Percentiles rank a stretch among this genome's conserved stretches.
Evolutionary conservation across 2,329 filamentous ascomycete species (phyloP).

Genomic region (Graphiopsis chlorocephala): DNA sequence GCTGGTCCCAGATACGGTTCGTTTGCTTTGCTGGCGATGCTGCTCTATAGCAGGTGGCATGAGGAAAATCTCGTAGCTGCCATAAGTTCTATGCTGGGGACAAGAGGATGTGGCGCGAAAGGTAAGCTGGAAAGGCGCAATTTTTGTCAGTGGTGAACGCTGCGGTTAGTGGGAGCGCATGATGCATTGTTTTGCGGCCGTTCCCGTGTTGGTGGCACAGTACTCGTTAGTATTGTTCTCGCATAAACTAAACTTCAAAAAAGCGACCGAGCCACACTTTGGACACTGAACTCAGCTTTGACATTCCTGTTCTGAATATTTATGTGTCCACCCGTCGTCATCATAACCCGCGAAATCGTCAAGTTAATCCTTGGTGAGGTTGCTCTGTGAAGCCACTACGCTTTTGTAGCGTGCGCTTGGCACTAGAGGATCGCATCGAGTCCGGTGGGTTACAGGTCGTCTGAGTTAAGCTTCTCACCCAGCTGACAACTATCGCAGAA

Average conservation of each 20-base stretch:
- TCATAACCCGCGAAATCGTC: slow-evolving; percentile 28
- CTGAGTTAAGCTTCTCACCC: not conserved
- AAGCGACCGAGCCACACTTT: not conserved
- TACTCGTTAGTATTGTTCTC: slow-evolving; percentile 32
- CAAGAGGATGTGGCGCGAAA: not conserved
- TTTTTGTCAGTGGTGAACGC: not conserved
- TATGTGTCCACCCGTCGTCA: slow-evolving; percentile 32
- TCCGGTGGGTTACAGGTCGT: not conserved
- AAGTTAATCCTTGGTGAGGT: slow-evolving; percentile 26
- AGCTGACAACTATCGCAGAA: slow-evolving; percentile 1
- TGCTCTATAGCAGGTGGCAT: slow-evolving; percentile 19
- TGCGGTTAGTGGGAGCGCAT: not conserved
- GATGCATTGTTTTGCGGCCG: slow-evolving; percentile 12
- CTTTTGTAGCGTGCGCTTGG: not conserved
- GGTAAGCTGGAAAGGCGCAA: not conserved
- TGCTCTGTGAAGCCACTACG: slow-evolving; percentile 9
- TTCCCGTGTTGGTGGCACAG: slow-evolving; percentile 21
- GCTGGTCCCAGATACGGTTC: slow-evolving; percentile 21
- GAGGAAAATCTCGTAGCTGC: not conserved
- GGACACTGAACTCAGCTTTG: not conserved
- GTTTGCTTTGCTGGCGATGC: slow-evolving; percentile 21
- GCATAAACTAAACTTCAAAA: not conserved
- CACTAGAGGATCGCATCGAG: not conserved
- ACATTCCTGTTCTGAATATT: slow-evolving; percentile 3
- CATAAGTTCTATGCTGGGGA: not conserved